These are phyloP conservation scores for Mycena alexandri DNA, from an alignment of 768 basidiomycete species.

Conservation along the genomic window DNA sequence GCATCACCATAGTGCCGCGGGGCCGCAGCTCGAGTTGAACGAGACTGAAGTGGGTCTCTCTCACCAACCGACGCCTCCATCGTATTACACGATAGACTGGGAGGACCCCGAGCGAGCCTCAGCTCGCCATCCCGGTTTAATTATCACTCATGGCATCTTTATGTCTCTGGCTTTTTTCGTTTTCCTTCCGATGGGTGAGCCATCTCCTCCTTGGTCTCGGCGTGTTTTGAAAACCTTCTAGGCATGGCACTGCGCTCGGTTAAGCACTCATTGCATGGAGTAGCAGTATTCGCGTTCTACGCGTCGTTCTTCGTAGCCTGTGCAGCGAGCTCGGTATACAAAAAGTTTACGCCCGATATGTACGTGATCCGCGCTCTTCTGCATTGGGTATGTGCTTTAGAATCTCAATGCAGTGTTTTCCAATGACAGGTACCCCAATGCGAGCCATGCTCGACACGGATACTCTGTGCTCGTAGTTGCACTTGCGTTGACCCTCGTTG, in stretches of 20 bases:
- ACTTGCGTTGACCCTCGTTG: slow-evolving; percentile 61
- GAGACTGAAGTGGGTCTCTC: slow-evolving; percentile 77
- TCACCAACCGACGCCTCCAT: slow-evolving; percentile 80
- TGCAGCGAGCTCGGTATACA: slow-evolving; percentile 77
- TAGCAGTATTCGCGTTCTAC: slow-evolving; percentile 76
- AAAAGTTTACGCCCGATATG: slow-evolving; percentile 86
- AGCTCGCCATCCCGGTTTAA: slow-evolving; percentile 73
- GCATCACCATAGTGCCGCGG: slow-evolving; percentile 63
- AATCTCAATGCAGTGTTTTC: slow-evolving; percentile 37
- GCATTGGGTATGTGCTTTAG: slow-evolving; percentile 22
- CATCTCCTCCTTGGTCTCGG: slow-evolving; percentile 9
- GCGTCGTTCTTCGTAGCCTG: slow-evolving; percentile 72
- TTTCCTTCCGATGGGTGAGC: slow-evolving; percentile 82
- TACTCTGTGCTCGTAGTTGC: slow-evolving; percentile 61
- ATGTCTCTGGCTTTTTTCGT: slow-evolving; percentile 88
- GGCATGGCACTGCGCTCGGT: slow-evolving; percentile 86
- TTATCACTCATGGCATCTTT: slow-evolving; percentile 78
- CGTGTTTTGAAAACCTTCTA: slow-evolving; percentile 46
- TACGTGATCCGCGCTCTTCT: slow-evolving; percentile 56
- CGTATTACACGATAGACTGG: slow-evolving; percentile 87
- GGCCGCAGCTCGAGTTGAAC: slow-evolving; percentile 74
- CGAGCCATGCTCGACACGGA: slow-evolving; percentile 28
- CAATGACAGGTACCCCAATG: slow-evolving; percentile 63
- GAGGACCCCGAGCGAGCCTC: slow-evolving; percentile 61
- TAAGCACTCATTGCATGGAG: slow-evolving; percentile 72